These are phyloP conservation scores for Beauveria scarabaeidicola DNA, from an alignment of 2,329 filamentous ascomycete species.

Conservation along the genomic window DNA sequence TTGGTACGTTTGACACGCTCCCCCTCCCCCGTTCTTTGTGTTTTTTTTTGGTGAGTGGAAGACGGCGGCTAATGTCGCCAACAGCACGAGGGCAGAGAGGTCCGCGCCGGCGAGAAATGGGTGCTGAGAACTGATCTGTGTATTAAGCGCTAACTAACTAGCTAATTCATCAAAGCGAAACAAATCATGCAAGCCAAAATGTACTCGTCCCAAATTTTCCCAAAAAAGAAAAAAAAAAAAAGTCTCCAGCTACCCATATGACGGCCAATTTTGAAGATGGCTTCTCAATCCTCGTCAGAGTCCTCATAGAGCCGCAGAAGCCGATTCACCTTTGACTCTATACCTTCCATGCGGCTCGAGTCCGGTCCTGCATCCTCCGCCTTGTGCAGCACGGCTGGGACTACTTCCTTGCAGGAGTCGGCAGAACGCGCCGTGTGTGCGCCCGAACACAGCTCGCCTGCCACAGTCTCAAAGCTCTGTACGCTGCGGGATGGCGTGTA, in stretches of 20 bases:
- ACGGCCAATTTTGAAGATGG: not conserved
- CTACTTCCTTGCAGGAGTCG: not conserved
- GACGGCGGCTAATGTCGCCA: not conserved
- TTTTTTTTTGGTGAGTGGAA: not conserved
- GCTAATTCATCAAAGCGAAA: not conserved
- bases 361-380: too few relatives aligned
- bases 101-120: slow-evolving; percentile 80
- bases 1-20: slow-evolving; percentile 41
- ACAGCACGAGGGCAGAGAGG: slow-evolving; percentile 74
- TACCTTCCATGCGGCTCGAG: not conserved
- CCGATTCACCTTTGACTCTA: not conserved
- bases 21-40: too few relatives aligned
- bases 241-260: not conserved
- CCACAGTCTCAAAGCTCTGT: not conserved
- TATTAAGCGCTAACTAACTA: slow-evolving; percentile 39
- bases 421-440: not conserved
- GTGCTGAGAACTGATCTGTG: slow-evolving; percentile 78
- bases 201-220: not conserved
- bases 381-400: not conserved
- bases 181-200: not conserved
- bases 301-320: not conserved
- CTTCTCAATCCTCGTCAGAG: not conserved
- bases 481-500: not conserved
- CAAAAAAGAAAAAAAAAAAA: too few relatives aligned
- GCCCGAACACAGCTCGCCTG: not conserved